Percentiles rank a stretch among this genome's conserved stretches.
phyloP scores from a whole-genome alignment of 495 filamentous ascomycete species.

The Neurospora cerealis region DNA sequence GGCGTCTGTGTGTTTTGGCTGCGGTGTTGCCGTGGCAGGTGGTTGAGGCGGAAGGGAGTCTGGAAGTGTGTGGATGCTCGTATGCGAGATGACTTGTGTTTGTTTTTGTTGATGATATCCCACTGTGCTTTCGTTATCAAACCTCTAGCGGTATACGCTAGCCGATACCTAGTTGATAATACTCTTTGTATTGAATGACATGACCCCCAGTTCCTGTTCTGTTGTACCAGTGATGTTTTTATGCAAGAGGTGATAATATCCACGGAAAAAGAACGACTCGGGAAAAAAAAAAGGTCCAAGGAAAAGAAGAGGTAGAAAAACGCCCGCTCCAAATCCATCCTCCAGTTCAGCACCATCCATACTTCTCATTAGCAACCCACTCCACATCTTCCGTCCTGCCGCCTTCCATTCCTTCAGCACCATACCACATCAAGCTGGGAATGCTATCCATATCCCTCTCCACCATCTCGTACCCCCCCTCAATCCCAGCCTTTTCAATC shows the following conservation, averaged over 20 bases:
- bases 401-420: constrained; percentile 32
- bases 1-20: neutral
- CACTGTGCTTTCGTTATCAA: neutral
- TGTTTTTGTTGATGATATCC: neutral
- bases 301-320: neutral
- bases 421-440: constrained; percentile 45
- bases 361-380: constrained; percentile 91
- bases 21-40: too few species aligned
- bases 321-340: too few species aligned
- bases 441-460: constrained; percentile 42
- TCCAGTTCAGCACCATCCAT: constrained; percentile 88
- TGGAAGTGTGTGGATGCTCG: too few species aligned
- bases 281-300: neutral
- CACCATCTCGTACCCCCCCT: constrained; percentile 22
- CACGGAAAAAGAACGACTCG: neutral
- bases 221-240: neutral
- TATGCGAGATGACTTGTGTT: neutral
- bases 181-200: neutral
- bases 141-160: neutral
- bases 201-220: neutral
- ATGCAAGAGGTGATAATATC: neutral
- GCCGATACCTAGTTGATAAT: neutral
- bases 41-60: too few species aligned
- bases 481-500: constrained; percentile 31
- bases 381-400: constrained; percentile 63